Percentiles rank a stretch among this genome's conserved stretches.
These are phyloP conservation scores for Rubia yunnanensis DNA, from an alignment of 257 asterid species.

Conservation along the genomic window DNA sequence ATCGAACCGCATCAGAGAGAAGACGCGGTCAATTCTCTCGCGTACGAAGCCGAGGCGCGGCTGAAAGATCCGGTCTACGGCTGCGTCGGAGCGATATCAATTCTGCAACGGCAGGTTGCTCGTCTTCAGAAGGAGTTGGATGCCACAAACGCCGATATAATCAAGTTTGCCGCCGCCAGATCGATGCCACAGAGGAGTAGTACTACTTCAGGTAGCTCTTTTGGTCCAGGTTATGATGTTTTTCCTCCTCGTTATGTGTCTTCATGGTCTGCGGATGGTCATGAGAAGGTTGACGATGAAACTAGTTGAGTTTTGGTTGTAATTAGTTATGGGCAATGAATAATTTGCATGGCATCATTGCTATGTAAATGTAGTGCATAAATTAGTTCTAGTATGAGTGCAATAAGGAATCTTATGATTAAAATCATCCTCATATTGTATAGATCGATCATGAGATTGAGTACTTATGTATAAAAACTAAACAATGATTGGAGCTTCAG, in stretches of 20 bases:
- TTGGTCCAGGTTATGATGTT: conserved; percentile 26
- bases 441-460: not conserved
- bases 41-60: conserved; percentile 78
- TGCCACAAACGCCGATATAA: conserved; percentile 55
- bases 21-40: conserved; percentile 68
- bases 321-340: not conserved
- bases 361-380: not conserved
- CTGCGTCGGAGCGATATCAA: conserved; percentile 69
- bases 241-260: conserved; percentile 12
- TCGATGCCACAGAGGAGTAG: conserved; percentile 4
- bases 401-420: conserved; percentile 3
- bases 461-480: not conserved
- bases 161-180: conserved; percentile 31
- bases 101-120: conserved; percentile 52
- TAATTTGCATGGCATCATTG: not conserved
- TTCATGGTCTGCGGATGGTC: conserved; percentile 18
- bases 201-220: conserved; percentile 15
- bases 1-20: conserved; percentile 60
- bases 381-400: not conserved
- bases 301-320: not conserved
- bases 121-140: conserved; percentile 58
- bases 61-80: conserved; percentile 69
- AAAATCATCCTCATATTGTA: not conserved
- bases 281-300: conserved; percentile 3
- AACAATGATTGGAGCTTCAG: not conserved